Evolutionary conservation across 2,329 filamentous ascomycete species (phyloP).

Genomic region (Lomentospora prolificans): DNA sequence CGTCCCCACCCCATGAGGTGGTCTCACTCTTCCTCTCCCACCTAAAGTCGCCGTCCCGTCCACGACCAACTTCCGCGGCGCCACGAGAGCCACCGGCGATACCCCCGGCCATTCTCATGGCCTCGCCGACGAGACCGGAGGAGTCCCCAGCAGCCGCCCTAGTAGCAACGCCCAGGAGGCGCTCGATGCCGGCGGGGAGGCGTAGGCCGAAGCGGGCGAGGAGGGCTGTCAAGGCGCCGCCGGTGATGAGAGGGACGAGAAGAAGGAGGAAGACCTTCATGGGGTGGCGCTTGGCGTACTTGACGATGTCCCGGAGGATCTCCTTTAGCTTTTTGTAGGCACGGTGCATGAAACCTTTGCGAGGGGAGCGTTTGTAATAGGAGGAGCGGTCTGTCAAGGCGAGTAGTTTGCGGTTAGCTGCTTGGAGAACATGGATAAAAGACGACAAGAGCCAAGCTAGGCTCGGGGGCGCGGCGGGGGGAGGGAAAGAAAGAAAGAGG

Average conservation of each 20-base stretch:
- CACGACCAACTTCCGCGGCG: constrained; percentile 1
- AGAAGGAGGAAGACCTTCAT: constrained; percentile 81
- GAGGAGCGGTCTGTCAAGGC: constrained; percentile 37
- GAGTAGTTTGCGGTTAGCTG: constrained; percentile 4
- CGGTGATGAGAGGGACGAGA: constrained; percentile 77
- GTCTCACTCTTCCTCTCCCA: constrained; percentile 1
- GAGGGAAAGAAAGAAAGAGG: constrained; percentile 3
- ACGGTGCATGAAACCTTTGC: constrained; percentile 66
- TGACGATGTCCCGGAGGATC: constrained; percentile 68
- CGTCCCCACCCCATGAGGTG: neutral
- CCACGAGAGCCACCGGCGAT: constrained; percentile 16
- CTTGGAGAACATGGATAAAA: neutral
- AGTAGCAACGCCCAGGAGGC: constrained; percentile 44
- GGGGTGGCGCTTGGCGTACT: constrained; percentile 75
- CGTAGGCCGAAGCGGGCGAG: constrained; percentile 71
- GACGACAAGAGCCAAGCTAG: neutral
- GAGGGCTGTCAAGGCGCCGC: constrained; percentile 69
- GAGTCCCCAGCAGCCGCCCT: constrained; percentile 37
- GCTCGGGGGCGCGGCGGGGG: constrained; percentile 2
- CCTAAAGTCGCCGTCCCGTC: constrained; percentile 3
- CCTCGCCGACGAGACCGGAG: constrained; percentile 42
- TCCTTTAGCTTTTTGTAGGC: constrained; percentile 67
- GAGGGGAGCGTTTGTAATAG: constrained; percentile 74
- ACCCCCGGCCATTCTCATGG: constrained; percentile 40
- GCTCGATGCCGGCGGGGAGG: constrained; percentile 55